Evolutionary conservation across 228 moss, liverwort and hornwort genomes (phyloP).

Genomic region (Sphagnum magellanicum): DNA sequence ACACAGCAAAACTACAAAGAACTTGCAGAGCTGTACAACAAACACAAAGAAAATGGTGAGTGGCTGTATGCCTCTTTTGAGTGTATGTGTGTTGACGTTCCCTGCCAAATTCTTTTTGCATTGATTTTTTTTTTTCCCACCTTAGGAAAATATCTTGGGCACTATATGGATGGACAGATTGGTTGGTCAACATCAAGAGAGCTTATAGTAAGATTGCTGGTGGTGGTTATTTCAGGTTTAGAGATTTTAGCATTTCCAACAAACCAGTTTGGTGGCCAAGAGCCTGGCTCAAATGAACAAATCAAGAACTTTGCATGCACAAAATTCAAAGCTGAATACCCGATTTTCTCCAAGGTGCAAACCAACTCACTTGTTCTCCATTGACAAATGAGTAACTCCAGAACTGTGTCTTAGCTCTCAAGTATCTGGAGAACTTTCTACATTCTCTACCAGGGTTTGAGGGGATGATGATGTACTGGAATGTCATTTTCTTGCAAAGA

Average conservation of each 20-base stretch:
- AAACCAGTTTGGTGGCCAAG: constrained; percentile 62
- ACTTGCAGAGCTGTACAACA: constrained; percentile 41
- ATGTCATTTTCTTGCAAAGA: too few species aligned
- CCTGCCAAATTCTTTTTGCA: too few species aligned
- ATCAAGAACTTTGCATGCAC: constrained; percentile 45
- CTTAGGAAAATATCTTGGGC: too few species aligned
- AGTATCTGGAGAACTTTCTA: too few species aligned
- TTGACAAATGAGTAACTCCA: neutral
- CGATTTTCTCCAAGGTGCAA: constrained; percentile 49
- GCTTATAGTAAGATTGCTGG: too few species aligned
- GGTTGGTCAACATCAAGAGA: too few species aligned
- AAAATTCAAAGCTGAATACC: constrained; percentile 55
- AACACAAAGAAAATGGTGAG: constrained; percentile 50
- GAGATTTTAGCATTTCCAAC: constrained; percentile 59
- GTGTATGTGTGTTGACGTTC: neutral
- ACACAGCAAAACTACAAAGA: constrained; percentile 51
- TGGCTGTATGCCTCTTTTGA: neutral
- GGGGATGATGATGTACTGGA: too few species aligned
- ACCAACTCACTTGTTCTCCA: neutral
- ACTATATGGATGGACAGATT: too few species aligned
- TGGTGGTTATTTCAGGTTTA: constrained; percentile 22
- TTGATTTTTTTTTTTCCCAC: too few species aligned
- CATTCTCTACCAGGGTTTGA: too few species aligned
- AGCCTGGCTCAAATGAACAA: constrained; percentile 49
- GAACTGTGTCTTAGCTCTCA: too few species aligned